Evolutionary conservation across 2,329 filamentous ascomycete species (phyloP).

Genomic region (Plenodomus lindquistii): DNA sequence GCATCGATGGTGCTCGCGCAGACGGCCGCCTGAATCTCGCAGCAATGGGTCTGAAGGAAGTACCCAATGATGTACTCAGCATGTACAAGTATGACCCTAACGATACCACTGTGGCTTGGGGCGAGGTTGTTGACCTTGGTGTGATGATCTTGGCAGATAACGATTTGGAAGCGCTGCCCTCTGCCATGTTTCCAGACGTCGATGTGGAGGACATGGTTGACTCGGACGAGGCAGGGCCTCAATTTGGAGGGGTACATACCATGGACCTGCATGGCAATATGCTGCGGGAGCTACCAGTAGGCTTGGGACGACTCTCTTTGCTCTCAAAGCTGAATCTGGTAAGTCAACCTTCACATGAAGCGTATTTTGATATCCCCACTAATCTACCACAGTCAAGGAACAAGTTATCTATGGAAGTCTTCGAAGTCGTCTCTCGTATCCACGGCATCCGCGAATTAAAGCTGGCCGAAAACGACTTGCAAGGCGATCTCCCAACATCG

Average conservation of each 20-base stretch:
- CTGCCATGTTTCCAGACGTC: slow-evolving; percentile 77
- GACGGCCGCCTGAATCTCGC: slow-evolving; percentile 88
- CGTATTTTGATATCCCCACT: slow-evolving; percentile 4
- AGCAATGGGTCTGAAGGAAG: slow-evolving; percentile 75
- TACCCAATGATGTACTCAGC: slow-evolving; percentile 79
- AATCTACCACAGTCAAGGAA: slow-evolving; percentile 70
- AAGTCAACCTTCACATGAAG: slow-evolving; percentile 36
- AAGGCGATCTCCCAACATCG: slow-evolving; percentile 58
- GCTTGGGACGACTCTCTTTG: slow-evolving; percentile 71
- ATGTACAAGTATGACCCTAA: slow-evolving; percentile 83
- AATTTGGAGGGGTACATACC: slow-evolving; percentile 80
- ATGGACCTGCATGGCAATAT: slow-evolving; percentile 87
- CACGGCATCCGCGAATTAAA: slow-evolving; percentile 75
- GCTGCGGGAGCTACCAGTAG: slow-evolving; percentile 72
- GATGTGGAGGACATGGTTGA: slow-evolving; percentile 58
- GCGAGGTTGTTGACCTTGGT: slow-evolving; percentile 85
- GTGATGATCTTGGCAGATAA: slow-evolving; percentile 89
- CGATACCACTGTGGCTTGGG: slow-evolving; percentile 73
- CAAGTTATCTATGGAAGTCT: slow-evolving; percentile 69
- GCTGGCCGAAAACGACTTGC: slow-evolving; percentile 57
- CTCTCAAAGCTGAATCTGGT: slow-evolving; percentile 84
- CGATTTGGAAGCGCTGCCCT: slow-evolving; percentile 74
- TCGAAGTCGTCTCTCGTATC: slow-evolving; percentile 77
- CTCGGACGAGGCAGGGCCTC: slow-evolving; percentile 68
- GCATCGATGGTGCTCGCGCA: slow-evolving; percentile 71